phyloP scores from a whole-genome alignment of 495 filamentous ascomycete genomes.

The Rhizodiscina lignyota region DNA sequence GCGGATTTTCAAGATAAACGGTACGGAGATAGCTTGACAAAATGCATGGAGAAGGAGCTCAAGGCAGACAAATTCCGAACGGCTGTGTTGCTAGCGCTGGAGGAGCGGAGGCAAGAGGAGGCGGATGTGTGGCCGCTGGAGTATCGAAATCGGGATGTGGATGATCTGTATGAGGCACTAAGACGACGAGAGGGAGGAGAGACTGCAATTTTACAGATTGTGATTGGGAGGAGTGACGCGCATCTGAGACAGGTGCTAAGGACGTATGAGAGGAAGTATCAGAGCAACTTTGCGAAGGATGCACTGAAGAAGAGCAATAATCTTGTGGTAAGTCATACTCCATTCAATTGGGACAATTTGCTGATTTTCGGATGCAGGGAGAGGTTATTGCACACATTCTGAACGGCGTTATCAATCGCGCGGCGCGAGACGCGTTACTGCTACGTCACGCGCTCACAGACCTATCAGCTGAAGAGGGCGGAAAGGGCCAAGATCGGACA shows the following conservation, averaged over 20 bases:
- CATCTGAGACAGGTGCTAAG: slow-evolving; percentile 69
- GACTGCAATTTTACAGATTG: slow-evolving; percentile 75
- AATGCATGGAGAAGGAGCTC: slow-evolving; percentile 80
- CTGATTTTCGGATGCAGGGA: slow-evolving; percentile 37
- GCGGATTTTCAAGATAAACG: slow-evolving; percentile 84
- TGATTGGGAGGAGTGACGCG: slow-evolving; percentile 58
- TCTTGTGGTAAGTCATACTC: slow-evolving; percentile 55
- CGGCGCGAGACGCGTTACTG: slow-evolving; percentile 87
- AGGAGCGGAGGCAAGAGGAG: slow-evolving; percentile 72
- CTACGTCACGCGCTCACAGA: slow-evolving; percentile 71
- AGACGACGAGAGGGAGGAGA: slow-evolving; percentile 67
- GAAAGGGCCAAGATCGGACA: slow-evolving; percentile 11
- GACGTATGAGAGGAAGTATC: slow-evolving; percentile 50
- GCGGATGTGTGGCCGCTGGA: slow-evolving; percentile 39
- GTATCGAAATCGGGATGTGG: slow-evolving; percentile 42
- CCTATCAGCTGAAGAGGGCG: slow-evolving; percentile 7
- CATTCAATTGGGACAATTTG: background rate
- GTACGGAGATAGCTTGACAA: slow-evolving; percentile 63
- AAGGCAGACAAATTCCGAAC: slow-evolving; percentile 85
- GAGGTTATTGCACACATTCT: slow-evolving; percentile 91
- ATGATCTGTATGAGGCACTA: slow-evolving; percentile 51
- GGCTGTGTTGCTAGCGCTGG: slow-evolving; percentile 71
- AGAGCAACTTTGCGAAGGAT: slow-evolving; percentile 68
- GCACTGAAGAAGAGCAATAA: slow-evolving; percentile 81
- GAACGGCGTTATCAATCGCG: slow-evolving; percentile 89